Base-by-base conservation (phyloP, 2,329 filamentous ascomycete species). In the Talaromyces amestolkiae region DNA sequence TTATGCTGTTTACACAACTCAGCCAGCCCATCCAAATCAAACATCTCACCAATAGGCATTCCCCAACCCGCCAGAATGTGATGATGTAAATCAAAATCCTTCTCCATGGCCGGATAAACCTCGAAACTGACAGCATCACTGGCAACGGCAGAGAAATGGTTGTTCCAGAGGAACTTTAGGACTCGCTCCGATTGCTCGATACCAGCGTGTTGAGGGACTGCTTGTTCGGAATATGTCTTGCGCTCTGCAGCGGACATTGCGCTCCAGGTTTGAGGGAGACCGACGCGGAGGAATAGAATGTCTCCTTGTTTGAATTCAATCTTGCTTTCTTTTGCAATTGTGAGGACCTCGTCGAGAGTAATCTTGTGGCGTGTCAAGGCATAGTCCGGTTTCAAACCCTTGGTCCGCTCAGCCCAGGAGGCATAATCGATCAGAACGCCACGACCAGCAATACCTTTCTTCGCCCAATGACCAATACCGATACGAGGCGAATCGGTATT, bases 101-200 rank as follows among this genome's bases (percentile, higher is more conserved):
- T 67, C 17, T 74, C 67, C 13, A 75, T 47, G 17, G 75, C 66
- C 8, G 81, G 80, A 69, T 81, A 84, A 3, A 82, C 82, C 71
- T 88, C 86, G 68, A 86, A 85, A 8, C 80, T 82, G n/a, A 86
- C 83, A 45, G 83, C 82, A 65, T 89, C 87, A 1, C 86, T 85
- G 0, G 83, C 86, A 1, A 87, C 82, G 1, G 86, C 86, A 0
- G 85, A 78, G 72, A 89, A 88, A 54, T 82, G 80, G 64, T 82
- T 79, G 63, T 88, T 83, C 85, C 86, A 88, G 22, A 88, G 75
- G 80, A 86, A 89, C 15, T 81, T 77, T 8, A 87, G 76, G 11
- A 83, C 75, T 3, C 74, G 75, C 69, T 78, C 76, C 19, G 74
- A 77, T 67, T 78, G 76, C 68, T 78, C 76, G 19, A 78, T 71